Base-by-base conservation (phyloP, 202 grass and related monocot genomes). In the Dendrocalamus latiflorus region DNA sequence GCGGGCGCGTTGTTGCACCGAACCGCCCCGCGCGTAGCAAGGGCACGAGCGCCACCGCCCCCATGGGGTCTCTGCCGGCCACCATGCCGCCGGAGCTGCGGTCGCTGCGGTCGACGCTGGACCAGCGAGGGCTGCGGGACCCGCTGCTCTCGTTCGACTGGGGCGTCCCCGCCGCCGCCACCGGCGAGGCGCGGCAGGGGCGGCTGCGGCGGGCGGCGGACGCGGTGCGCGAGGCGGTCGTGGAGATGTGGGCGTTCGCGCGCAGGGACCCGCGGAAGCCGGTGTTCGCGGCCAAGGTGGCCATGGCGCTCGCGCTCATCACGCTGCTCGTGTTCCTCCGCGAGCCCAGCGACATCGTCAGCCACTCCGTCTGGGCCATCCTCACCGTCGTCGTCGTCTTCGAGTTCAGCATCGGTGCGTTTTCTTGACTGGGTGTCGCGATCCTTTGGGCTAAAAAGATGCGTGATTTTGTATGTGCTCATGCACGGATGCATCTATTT, bases 331-430 rank as follows among this genome's bases (percentile, higher is more conserved):
- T 97, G 65, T 97, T 97, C 82, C 81, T 97, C 58, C 88, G 85
- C 45, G 90, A 90, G 90, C 84, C 83, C 33, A 90, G 75, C 77
- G 94, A 97, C 73, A 72, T 97, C 8, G 78, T 58, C 70, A 90
- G 73, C 64, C 86, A 94, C 78, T 92, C 91, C 76, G 91, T 94
- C 56, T 97, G 94, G 94, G 91, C 94, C 47, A 97, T 97, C 83
- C 87, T 97, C 75, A 97, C 94, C 64, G 94, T 97, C 30, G 88
- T 97, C n/a, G n/a, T n/a, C n/a, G n/a, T n/a, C n/a, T n/a, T n/a
- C n/a, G n/a, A n/a, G n/a, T n/a, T n/a, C n/a, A 94, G 88, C 82
- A 91, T 97, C 50, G 94, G 94, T 97, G 63, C 44, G 88, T 83
- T 3, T 8, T 44, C 42, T 44, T 12, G 10, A 44, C 45, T 48